Evolutionary conservation across 2,329 filamentous ascomycete species (phyloP), one percentile per base, ranked within the genome.

Genomic region (Verticillium zaregamsianum): DNA sequence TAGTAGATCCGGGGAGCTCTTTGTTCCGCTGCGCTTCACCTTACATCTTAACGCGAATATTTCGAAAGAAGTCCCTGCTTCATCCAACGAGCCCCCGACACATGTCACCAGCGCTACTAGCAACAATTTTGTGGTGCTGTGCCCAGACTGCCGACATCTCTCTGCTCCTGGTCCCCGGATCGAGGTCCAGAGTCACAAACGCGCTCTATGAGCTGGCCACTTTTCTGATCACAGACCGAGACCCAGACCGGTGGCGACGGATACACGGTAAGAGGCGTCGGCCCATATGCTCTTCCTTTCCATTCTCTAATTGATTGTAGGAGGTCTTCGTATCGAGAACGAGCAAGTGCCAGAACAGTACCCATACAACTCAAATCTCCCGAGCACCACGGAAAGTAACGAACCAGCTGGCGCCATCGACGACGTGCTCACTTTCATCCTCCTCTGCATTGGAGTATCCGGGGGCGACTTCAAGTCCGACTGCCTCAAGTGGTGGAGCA

Each of bases 381-480:
- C 74, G 1, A 66, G 65, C 20, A 70, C 68, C 3, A 75, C 73
- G 0, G 67, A 68, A 7, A 71, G 69, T 39, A 76, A 74, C 61
- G 73, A 76, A 59, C 73, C 74, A 0, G 72, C 67, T 8, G 72
- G 72, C 3, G 65, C 68, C 3, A 66, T 77, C 5, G 79, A 80
- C 62, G 77, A 78, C 60, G 77, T 81, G 23, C 66, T 82, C n/a
- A 78, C 77, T 0, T 78, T 79, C 25, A 72, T 77, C 6, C 73
- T 82, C 1, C 69, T 82, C 6, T 75, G 77, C 14, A 77, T 81
- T 33, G 77, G 77, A 0, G 75, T 80, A 4, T 82, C 80, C 0
- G 79, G 77, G 0, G 75, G 79, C 12, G 78, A 81, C 58, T 81
- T 79, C 72, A 82, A 82, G 66, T 75, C 76, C 4, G 80, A 82